phyloP scores from a whole-genome alignment of 2,329 filamentous ascomycete species.

The Botrytis fragariae region DNA sequence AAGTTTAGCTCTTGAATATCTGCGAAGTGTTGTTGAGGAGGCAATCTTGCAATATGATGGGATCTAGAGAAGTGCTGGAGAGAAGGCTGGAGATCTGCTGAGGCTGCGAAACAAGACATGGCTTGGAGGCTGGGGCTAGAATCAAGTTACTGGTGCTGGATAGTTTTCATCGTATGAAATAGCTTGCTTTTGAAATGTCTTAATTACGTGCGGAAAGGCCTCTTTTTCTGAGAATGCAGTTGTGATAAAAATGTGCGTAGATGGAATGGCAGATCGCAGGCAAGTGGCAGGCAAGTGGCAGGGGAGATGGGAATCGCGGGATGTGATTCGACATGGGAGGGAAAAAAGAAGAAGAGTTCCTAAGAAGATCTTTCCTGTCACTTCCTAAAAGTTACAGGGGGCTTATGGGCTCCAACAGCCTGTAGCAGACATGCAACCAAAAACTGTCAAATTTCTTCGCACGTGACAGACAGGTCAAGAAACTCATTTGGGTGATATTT shows the following conservation, averaged over 20 bases:
- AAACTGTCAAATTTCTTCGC: background rate
- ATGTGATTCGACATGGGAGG: background rate
- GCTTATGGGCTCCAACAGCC: background rate
- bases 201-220: background rate
- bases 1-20: background rate
- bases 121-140: background rate
- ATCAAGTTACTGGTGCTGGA: background rate
- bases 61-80: background rate
- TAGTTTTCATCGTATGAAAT: background rate
- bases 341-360: background rate
- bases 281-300: background rate
- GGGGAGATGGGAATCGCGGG: background rate
- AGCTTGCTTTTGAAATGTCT: background rate
- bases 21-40: background rate
- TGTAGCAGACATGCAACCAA: background rate
- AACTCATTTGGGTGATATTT: background rate
- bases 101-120: background rate
- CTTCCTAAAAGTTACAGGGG: background rate
- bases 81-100: background rate
- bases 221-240: background rate
- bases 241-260: background rate
- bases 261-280: background rate
- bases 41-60: background rate
- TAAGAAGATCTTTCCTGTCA: fast-evolving
- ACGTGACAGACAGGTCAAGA: background rate